Percentiles rank a stretch among this genome's conserved stretches.
These are phyloP conservation scores for Physocladia obscura DNA, from an alignment of 192 early-diverging fungal genomes.

Conservation along the genomic window DNA sequence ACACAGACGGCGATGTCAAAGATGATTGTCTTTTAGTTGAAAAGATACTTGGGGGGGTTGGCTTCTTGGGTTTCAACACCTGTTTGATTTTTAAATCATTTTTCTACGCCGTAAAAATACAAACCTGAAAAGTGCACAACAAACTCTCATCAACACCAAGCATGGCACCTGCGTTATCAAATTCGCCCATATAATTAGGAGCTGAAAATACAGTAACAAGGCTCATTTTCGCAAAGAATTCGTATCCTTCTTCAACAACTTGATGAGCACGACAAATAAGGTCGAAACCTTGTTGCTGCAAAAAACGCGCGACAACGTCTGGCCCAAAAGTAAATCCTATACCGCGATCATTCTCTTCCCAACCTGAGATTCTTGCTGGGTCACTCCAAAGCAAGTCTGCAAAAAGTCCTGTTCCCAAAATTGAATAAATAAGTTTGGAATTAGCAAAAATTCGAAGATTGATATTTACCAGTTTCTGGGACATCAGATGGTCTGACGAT, in stretches of 20 bases:
- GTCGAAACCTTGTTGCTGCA: constrained; percentile 94
- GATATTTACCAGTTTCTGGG: constrained; percentile 83
- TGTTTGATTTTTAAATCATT: too few species aligned
- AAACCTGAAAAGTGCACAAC: constrained; percentile 65
- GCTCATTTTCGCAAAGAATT: constrained; percentile 94
- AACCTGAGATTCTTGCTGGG: constrained; percentile 89
- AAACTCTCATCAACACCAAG: constrained; percentile 66
- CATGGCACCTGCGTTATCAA: constrained; percentile 68
- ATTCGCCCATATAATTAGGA: constrained; percentile 90
- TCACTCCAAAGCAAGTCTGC: constrained; percentile 96
- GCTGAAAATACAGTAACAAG: constrained; percentile 94
- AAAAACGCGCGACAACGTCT: constrained; percentile 86
- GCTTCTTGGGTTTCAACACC: too few species aligned
- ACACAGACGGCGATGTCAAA: neutral
- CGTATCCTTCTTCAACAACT: constrained; percentile 97
- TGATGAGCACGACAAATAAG: constrained; percentile 96
- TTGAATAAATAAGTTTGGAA: neutral
- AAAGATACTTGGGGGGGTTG: neutral
- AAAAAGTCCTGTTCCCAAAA: constrained; percentile 62
- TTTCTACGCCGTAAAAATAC: too few species aligned
- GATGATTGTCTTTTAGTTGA: neutral
- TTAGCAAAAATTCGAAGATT: neutral
- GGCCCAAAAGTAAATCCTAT: constrained; percentile 94
- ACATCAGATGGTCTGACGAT: constrained; percentile 97
- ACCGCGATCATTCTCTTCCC: constrained; percentile 96